Evolutionary conservation across 2,329 filamentous ascomycete genomes (phyloP), one percentile per base, ranked within the genome.

Genomic region (Epichloe baconii): DNA sequence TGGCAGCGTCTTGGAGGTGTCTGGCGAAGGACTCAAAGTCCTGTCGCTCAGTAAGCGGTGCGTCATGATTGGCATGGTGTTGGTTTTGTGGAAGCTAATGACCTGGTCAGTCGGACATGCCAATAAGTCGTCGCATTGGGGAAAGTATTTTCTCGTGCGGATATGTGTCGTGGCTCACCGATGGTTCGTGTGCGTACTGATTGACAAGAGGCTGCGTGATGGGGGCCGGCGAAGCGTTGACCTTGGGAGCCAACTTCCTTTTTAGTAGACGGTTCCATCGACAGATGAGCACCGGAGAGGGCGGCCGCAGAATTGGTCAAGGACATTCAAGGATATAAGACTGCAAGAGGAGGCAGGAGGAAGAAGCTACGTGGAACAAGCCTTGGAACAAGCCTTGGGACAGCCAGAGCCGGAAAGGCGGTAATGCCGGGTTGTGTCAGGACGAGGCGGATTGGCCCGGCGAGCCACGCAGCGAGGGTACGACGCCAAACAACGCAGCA

Each of bases 21-120:
- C 80, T 75, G 53, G 80, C 80, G 61, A 83, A 83, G 49, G 78
- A 75, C 64, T 83, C 80, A 66, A 83, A 84, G 59, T 83, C 79
- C 65, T 79, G 74, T 57, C 77, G 74, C 58, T 79, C 74, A 51
- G 65, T 61, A 58, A 63, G 52, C 23, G 69, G 63, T 51, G 66
- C 60, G 65, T 74, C 69, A 64, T 70, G 62, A 56, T 62, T 58
- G 59, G 68, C 55, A 64, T 64, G 63, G 26, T 67, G 62, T 50
- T 66, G 65, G 51, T 62, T 62, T 47, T 52, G 51, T 34, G 43
- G 52, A 14, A 48, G 47, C 40, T 53, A 51, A n/a, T 23, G 31
- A 43, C 45, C 35, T 6, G 47, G 55, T 49, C 47, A 47, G 19
- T 37, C 15, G 2, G 37, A 14, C 31, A 44, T 35, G 37, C 3